Evolutionary conservation across 2,329 filamentous ascomycete genomes (phyloP), one percentile per base, ranked within the genome.

Genomic region (Trichoderma gracile): DNA sequence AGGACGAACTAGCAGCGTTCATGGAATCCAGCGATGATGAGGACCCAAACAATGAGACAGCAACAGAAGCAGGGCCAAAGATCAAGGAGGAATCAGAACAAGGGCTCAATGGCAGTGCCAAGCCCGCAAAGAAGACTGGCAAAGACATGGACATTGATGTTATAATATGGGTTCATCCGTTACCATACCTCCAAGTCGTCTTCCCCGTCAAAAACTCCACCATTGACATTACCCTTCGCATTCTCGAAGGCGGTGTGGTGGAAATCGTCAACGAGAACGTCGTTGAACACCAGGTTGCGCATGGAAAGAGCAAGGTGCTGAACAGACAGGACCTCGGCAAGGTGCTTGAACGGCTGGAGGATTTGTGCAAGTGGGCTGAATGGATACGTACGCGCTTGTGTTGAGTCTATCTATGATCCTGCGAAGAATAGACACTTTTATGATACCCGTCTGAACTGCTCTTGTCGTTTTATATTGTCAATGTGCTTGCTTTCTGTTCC

Each of bases 161-260:
- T 27, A 83, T 81, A 3, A 73, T 87, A 27, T 83, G 80, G 65
- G 79, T 82, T 19, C 77, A 84, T 64, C 80, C 81, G 0, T 73
- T 80, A 8, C 80, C 82, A 5, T 78, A 80, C 30, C 73, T 87
- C 17, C 78, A 82, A 60, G 76, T 86, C 7, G 79, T 82, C 9
- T 87, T 87, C 67, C 84, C 84, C 1, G 83, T 86, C 69, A 74
- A 74, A 42, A 67, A 74, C 17, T 74, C 72, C 40, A 84, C 81
- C 2, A 83, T 82, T 5, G 82, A 82, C 65, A 76, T 90, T 25
- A 81, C 80, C 27, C 70, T 90, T 14, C 84, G 86, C 69, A 82
- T 91, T 19, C 79, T 83, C 21, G 78, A 82, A 42, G 86, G 88
- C 63, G 88, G 84, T 5, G 78, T 83, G 15, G 80, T 90, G 4